Percentiles rank a stretch among this genome's conserved stretches.
phyloP scores from a whole-genome alignment of 1,284 basidiomycete species.

The Microbotryomycetes sp. region DNA sequence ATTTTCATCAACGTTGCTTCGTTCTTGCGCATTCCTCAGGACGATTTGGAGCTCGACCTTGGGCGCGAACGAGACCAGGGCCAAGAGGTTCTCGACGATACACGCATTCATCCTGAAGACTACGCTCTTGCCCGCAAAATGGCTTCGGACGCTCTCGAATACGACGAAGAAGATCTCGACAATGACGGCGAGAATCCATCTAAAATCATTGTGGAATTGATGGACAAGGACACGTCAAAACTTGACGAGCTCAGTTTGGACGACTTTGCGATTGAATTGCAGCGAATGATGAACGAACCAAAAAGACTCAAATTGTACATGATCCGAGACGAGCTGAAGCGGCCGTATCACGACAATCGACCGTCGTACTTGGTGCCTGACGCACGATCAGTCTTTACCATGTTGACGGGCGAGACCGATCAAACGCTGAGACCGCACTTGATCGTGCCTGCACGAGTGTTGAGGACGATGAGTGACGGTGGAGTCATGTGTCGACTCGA shows the following conservation, averaged over 20 bases:
- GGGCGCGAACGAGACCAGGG: constrained; percentile 53
- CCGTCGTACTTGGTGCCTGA: constrained; percentile 60
- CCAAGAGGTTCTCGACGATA: constrained; percentile 88
- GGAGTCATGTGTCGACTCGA: constrained; percentile 67
- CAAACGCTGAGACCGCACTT: constrained; percentile 71
- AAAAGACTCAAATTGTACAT: constrained; percentile 83
- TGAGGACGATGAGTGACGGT: constrained; percentile 53
- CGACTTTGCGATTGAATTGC: constrained; percentile 88
- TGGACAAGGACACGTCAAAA: constrained; percentile 78
- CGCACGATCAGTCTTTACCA: constrained; percentile 79
- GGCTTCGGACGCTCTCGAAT: constrained; percentile 92
- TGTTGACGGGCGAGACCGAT: constrained; percentile 88
- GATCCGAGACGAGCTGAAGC: constrained; percentile 81
- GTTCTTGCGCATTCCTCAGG: constrained; percentile 79
- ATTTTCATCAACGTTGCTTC: constrained; percentile 85
- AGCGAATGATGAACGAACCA: constrained; percentile 62
- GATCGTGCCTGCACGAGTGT: constrained; percentile 69
- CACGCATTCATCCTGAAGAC: constrained; percentile 95
- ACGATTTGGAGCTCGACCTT: constrained; percentile 54
- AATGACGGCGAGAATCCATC: constrained; percentile 75
- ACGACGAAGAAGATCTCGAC: constrained; percentile 78
- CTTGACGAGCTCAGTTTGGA: constrained; percentile 88
- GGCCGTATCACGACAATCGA: constrained; percentile 76
- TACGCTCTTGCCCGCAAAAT: constrained; percentile 98
- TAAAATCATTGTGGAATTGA: constrained; percentile 66